phyloP scores from a whole-genome alignment of 352 stramenopile species.

The Pythium brassicae region DNA sequence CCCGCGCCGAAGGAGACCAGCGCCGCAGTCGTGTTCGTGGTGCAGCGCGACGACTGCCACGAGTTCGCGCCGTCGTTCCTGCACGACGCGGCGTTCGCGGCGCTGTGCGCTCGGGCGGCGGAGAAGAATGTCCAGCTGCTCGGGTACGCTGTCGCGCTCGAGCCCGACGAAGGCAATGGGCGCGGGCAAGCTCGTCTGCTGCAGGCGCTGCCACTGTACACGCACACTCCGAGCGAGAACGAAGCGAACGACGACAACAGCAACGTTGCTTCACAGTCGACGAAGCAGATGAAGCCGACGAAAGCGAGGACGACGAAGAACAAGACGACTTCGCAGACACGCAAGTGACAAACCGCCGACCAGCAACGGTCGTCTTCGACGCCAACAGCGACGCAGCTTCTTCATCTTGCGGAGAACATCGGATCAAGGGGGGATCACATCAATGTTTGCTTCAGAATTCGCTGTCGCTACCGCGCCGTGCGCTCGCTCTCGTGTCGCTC shows the following conservation, averaged over 20 bases:
- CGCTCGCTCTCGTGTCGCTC: too few relatives aligned
- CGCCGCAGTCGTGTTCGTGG: slow-evolving; percentile 64
- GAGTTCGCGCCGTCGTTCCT: slow-evolving; percentile 58
- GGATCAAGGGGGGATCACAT: too few relatives aligned
- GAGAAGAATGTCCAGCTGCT: slow-evolving; percentile 54
- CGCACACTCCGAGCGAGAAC: not conserved
- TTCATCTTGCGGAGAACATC: too few relatives aligned
- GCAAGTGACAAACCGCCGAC: not conserved
- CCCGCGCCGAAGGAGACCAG: slow-evolving; percentile 20
- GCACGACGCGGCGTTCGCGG: slow-evolving; percentile 65
- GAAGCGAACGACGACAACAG: too few relatives aligned
- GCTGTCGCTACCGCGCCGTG: too few relatives aligned
- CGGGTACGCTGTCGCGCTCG: slow-evolving; percentile 50
- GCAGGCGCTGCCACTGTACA: slow-evolving; percentile 28
- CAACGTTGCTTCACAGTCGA: not conserved
- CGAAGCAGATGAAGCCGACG: not conserved
- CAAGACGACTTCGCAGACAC: not conserved
- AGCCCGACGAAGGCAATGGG: slow-evolving; percentile 31
- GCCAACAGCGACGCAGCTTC: too few relatives aligned
- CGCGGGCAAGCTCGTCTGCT: slow-evolving; percentile 39
- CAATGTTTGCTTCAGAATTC: too few relatives aligned
- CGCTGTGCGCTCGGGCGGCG: slow-evolving; percentile 45
- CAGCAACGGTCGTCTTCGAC: too few relatives aligned
- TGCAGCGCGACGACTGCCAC: slow-evolving; percentile 75
- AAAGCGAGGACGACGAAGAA: not conserved